Conservation (phyloP, 2,329 filamentous ascomycete species). For the Raffaelea deltoideospora region DNA sequence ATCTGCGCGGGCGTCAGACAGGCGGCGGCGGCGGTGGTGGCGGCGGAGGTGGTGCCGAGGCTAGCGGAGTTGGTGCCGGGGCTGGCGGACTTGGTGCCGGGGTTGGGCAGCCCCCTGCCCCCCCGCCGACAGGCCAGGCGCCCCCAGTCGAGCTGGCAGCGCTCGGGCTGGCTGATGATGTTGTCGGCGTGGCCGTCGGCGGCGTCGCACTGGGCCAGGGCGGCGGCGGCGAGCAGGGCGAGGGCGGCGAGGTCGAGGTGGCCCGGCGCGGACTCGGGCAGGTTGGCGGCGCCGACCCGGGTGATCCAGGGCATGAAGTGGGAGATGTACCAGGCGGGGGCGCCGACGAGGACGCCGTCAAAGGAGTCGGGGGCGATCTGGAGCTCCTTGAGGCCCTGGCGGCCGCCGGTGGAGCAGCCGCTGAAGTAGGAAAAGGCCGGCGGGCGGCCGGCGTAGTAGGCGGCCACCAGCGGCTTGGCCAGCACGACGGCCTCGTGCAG, state of each 20-base stretch:
- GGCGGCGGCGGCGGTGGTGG: background rate
- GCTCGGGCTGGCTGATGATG: constrained; percentile 17
- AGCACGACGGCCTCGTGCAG: constrained; percentile 33
- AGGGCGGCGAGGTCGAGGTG: constrained; percentile 27
- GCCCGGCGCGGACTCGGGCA: constrained; percentile 22
- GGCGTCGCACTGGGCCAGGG: constrained; percentile 23
- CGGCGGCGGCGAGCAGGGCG: constrained; percentile 21
- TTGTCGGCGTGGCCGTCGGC: constrained; percentile 24
- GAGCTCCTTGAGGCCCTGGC: constrained; percentile 39
- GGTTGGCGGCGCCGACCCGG: constrained; percentile 27
- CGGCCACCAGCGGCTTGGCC: constrained; percentile 31
- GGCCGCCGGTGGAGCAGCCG: constrained; percentile 44
- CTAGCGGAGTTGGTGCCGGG: background rate
- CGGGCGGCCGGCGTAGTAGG: constrained; percentile 29
- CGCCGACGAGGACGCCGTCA: constrained; percentile 39
- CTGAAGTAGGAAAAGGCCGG: constrained; percentile 37
- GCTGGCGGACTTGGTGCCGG: background rate
- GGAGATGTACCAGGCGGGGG: constrained; percentile 24
- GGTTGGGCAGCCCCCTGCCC: too few species aligned
- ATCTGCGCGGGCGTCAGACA: constrained; percentile 8
- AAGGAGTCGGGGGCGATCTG: constrained; percentile 39
- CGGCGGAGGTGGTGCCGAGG: background rate
- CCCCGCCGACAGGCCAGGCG: constrained; percentile 1
- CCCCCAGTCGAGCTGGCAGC: constrained; percentile 17
- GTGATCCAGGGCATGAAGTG: constrained; percentile 24